These are phyloP conservation scores for Suhomyces chickasaworum DNA, from an alignment of 1,139 yeast species.

Conservation along the genomic window DNA sequence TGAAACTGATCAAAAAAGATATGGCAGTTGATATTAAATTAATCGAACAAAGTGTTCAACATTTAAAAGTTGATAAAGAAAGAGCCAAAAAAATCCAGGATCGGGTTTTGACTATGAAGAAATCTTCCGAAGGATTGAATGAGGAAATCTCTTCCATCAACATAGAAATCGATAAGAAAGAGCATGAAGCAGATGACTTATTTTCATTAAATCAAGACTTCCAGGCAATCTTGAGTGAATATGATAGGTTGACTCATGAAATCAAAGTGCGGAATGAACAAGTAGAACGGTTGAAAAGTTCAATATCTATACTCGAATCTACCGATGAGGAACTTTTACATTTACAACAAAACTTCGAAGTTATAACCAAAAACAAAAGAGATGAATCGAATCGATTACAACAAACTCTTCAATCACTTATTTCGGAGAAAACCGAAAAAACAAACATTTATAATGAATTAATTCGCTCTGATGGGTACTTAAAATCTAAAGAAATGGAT, in stretches of 20 bases:
- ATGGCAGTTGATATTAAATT: conserved; percentile 73
- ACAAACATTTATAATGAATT: conserved; percentile 43
- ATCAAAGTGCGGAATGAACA: conserved; percentile 49
- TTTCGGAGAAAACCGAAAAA: conserved; percentile 15
- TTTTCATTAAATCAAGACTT: conserved; percentile 82
- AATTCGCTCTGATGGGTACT: conserved; percentile 63
- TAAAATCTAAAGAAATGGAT: conserved; percentile 49
- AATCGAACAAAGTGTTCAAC: conserved; percentile 75
- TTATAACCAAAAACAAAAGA: conserved; percentile 22
- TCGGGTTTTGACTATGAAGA: conserved; percentile 47
- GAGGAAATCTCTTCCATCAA: conserved; percentile 52
- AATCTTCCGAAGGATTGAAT: conserved; percentile 47
- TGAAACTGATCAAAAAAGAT: conserved; percentile 77
- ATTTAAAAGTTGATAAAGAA: conserved; percentile 69
- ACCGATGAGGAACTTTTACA: conserved; percentile 52
- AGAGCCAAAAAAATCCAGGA: conserved; percentile 63
- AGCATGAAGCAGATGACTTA: conserved; percentile 60
- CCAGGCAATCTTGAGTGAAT: conserved; percentile 66
- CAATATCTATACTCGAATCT: conserved; percentile 46
- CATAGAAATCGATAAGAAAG: conserved; percentile 51
- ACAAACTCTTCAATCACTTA: conserved; percentile 19
- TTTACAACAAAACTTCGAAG: conserved; percentile 57
- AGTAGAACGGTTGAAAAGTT: conserved; percentile 45
- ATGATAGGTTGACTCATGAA: conserved; percentile 58
- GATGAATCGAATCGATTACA: conserved; percentile 36